Base-by-base conservation (phyloP, 495 filamentous ascomycete genomes). In the Penicillium waksmanii region DNA sequence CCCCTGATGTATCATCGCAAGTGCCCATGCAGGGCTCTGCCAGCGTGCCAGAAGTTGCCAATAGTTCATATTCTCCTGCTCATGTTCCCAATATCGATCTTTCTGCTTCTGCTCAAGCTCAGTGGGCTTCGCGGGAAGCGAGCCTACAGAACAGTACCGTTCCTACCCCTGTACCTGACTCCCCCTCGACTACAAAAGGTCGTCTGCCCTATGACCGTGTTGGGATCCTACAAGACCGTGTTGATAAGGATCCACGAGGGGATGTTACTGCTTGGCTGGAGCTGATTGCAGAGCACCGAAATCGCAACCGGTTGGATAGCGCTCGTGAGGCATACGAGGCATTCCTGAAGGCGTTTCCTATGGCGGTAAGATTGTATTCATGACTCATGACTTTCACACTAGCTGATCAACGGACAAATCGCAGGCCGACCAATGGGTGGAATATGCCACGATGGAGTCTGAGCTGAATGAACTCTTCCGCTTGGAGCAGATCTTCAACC, bases 181-280 rank as follows among this genome's bases (percentile, higher is more conserved):
- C 74, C 15, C 68, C 80, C 63, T 71, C 77, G 33, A 61, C 78
- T 46, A 59, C 80, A 52, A 80, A 77, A 66, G 75, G 83, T 57
- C 85, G 89, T 51, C 78, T 92, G 55, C 85, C 90, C 42, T 84
- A 89, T 74, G 91, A 97, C 73, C 83, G 82, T 53, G 81, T 96
- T 63, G 90, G 92, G 11, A 88, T 94, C 42, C 80, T 97, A 59
- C 93, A 98, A 74, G 91, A 96, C 66, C 83, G 94, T 60, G 89
- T 97, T 67, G 85, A 85, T 58, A 91, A 97, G 63, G 95, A 98
- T 70, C 91, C 96, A 27, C 86, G 89, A 58, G 95, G 93, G 60
- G 95, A 97, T 67, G 80, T 94, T 62, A 86, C 93, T 50, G 92
- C 94, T 15, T 98, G 95, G 95, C 73, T 93, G 64, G 82, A 82